Percentiles rank a stretch among this genome's conserved stretches.
phyloP scores from a whole-genome alignment of 495 filamentous ascomycete species.

The Neurospora sp. region DNA sequence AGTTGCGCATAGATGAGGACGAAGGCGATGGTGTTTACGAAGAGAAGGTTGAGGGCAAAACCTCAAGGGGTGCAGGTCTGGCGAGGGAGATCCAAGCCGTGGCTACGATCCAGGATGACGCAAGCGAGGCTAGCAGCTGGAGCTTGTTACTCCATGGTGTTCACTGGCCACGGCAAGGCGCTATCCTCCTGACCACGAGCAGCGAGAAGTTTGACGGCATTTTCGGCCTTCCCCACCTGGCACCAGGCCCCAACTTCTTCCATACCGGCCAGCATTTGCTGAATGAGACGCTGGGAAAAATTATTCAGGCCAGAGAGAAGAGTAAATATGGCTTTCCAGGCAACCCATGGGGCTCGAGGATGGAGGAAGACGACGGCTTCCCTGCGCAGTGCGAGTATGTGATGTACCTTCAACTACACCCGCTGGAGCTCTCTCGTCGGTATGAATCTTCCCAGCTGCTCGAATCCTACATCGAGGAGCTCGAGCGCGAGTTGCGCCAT shows the following conservation, averaged over 20 bases:
- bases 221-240: slow-evolving; percentile 77
- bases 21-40: slow-evolving; percentile 34
- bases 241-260: slow-evolving; percentile 55
- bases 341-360: slow-evolving; percentile 50
- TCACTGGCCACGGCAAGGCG: slow-evolving; percentile 68
- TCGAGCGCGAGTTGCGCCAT: slow-evolving; percentile 77
- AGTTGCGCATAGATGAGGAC: slow-evolving; percentile 41
- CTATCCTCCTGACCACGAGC: slow-evolving; percentile 71
- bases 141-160: slow-evolving; percentile 68
- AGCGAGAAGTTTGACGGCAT: slow-evolving; percentile 88
- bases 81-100: slow-evolving; percentile 54
- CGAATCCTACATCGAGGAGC: slow-evolving; percentile 42
- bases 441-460: slow-evolving; percentile 12
- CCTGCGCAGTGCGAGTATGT: slow-evolving; percentile 80
- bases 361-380: slow-evolving; percentile 47
- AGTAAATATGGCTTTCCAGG: slow-evolving; percentile 32
- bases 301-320: slow-evolving; percentile 51
- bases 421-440: slow-evolving; percentile 36
- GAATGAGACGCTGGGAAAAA: slow-evolving; percentile 56
- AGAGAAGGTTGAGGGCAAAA: slow-evolving; percentile 7
- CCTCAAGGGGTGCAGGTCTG: slow-evolving; percentile 7
- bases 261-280: slow-evolving; percentile 55
- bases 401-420: slow-evolving; percentile 76
- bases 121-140: slow-evolving; percentile 57
- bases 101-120: slow-evolving; percentile 59